phyloP scores from a whole-genome alignment of 2,329 filamentous ascomycete genomes.

The Neoarthrinium moseri region DNA sequence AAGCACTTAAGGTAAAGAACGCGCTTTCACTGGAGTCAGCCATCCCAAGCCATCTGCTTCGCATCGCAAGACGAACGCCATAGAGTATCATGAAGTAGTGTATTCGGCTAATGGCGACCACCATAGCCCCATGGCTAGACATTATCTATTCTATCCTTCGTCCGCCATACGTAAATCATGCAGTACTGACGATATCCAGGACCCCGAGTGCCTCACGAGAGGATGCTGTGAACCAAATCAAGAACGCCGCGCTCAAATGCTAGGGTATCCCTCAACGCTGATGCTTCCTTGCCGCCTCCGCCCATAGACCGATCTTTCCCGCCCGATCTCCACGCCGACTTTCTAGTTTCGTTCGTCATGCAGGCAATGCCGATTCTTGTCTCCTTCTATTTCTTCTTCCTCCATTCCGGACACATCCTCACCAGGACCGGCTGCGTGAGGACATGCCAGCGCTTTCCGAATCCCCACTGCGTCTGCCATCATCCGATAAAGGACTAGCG shows the following conservation, averaged over 20 bases:
- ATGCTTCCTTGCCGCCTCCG: neutral
- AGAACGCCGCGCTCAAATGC: conserved; percentile 8
- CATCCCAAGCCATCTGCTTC: too few species aligned
- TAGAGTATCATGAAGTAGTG: too few species aligned
- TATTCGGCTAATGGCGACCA: too few species aligned
- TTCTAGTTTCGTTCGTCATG: neutral
- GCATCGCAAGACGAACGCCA: too few species aligned
- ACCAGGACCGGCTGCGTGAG: neutral
- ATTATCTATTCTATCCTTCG: too few species aligned
- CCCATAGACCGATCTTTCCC: neutral
- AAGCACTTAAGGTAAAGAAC: too few species aligned
- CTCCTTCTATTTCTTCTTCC: neutral
- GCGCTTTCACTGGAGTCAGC: too few species aligned
- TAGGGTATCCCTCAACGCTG: conserved; percentile 3
- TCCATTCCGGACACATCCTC: neutral
- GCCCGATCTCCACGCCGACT: neutral
- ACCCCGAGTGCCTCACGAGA: too few species aligned
- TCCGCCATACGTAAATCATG: neutral
- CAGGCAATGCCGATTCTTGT: neutral
- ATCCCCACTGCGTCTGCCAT: neutral
- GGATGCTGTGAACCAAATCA: neutral
- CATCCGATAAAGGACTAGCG: conserved; percentile 5
- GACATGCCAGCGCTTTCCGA: neutral
- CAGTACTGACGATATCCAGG: too few species aligned
- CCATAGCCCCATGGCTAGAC: too few species aligned